Base-by-base conservation (phyloP, 192 early-diverging fungal species). In the Funneliformis geosporum region DNA sequence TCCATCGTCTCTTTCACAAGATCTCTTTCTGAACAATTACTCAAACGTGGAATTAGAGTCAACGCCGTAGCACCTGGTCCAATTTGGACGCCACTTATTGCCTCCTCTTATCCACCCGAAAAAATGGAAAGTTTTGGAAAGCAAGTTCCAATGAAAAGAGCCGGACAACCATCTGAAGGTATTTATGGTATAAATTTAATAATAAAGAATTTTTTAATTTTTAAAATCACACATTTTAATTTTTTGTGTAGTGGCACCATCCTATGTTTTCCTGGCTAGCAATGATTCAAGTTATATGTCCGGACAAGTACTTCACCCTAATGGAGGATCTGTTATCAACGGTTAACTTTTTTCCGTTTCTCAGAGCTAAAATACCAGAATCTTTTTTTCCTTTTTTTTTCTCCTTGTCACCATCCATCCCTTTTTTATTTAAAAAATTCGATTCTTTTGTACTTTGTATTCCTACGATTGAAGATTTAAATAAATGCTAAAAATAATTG, bases 41-140 rank as follows among this genome's bases (percentile, higher is more conserved):
- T 83, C 27, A 39, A 10, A 40, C 80, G 85, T 66, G 83, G 83
- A 44, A 89, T 89, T 47, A 78, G 87, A 27, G 86, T 88, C 5
- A 88, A 89, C 75, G 87, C 88, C 68, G 86, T 89, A 14, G 88
- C 88, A 43, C 87, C 88, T 6, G 84, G 75, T 23, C 88, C 88
- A 43, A 84, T 89, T 60, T 89, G 88, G 88, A 88, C 87, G 47
- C 87, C 87, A 39, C 84, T 88, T 23, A 85, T 83, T 62, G 80
- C 83, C 25, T 84, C 82, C 66, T 84, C 85, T 11, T 82, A 83
- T 50, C 69, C 70, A 33, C 60, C 81, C 46, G 87, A 89, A 47
- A 77, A 81, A 60, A 83, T 88, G 64, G 82, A 86, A 69, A 83
- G 74, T 14, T 88, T 86, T 74, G 85, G 85, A 60, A 78, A 83